phyloP scores from a whole-genome alignment of 202 grass and related monocot species.

The Elaeis oleifera region DNA sequence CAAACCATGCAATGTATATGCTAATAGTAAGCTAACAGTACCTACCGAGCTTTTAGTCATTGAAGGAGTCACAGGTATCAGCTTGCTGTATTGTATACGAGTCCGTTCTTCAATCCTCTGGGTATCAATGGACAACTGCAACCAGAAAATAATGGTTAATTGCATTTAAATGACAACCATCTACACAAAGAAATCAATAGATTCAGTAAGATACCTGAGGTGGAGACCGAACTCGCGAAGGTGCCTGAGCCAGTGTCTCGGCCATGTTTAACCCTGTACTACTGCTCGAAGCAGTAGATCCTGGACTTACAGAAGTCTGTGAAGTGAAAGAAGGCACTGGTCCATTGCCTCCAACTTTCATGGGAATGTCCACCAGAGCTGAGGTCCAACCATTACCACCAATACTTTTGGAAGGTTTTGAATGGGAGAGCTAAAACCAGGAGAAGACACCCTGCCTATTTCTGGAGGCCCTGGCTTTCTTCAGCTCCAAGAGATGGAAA shows the following conservation, averaged over 20 bases:
- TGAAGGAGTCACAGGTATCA: constrained; percentile 10
- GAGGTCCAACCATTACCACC: constrained; percentile 9
- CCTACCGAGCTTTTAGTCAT: constrained; percentile 6
- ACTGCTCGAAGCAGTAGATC: neutral
- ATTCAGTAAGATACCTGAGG: neutral
- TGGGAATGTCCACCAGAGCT: constrained; percentile 2
- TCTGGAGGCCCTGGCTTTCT: neutral
- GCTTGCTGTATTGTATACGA: neutral
- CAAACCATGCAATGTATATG: too few species aligned
- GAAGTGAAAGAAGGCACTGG: neutral
- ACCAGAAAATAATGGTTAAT: neutral
- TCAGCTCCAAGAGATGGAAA: constrained; percentile 1
- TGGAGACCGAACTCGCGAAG: neutral
- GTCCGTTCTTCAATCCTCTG: neutral
- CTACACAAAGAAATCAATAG: too few species aligned
- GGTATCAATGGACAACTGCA: neutral
- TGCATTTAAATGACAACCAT: too few species aligned
- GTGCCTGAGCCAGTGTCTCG: constrained; percentile 4
- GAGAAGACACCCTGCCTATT: neutral
- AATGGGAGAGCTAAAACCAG: neutral
- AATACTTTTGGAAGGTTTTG: neutral
- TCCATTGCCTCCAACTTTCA: constrained; percentile 1
- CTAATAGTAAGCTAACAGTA: too few species aligned
- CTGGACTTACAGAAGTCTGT: too few species aligned
- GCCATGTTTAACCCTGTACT: constrained; percentile 6